A percentile compares a stretch with the other conserved stretches of the same genome.
These are phyloP conservation scores for Neospermospora avenae DNA, from an alignment of 2,329 filamentous ascomycete species.

Conservation along the genomic window DNA sequence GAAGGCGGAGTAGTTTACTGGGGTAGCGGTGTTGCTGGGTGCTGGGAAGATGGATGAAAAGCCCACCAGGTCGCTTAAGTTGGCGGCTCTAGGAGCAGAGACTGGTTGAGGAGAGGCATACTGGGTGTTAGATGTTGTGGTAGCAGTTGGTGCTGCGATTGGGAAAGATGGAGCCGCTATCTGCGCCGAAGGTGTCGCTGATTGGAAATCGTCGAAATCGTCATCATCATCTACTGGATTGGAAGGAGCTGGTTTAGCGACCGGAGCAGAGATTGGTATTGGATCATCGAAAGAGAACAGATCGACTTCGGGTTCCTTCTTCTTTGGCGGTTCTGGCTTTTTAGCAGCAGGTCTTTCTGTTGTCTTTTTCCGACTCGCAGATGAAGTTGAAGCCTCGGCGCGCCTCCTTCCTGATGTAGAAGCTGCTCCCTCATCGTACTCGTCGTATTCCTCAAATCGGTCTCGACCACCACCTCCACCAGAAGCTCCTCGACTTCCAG, in stretches of 20 bases:
- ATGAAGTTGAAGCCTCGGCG: constrained; percentile 26
- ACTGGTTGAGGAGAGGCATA: constrained; percentile 82
- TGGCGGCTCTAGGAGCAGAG: constrained; percentile 76
- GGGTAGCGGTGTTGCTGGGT: constrained; percentile 52
- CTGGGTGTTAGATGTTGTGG: constrained; percentile 58
- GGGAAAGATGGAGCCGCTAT: constrained; percentile 42
- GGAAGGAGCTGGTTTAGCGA: constrained; percentile 42
- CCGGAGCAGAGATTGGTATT: constrained; percentile 42
- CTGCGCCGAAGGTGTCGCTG: constrained; percentile 59
- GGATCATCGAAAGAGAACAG: constrained; percentile 90
- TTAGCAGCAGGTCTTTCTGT: constrained; percentile 47
- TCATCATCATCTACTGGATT: constrained; percentile 60
- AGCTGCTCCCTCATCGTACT: constrained; percentile 76
- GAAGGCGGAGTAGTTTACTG: constrained; percentile 64
- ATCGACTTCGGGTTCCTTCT: constrained; percentile 86
- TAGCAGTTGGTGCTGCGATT: constrained; percentile 44
- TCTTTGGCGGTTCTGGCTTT: constrained; percentile 68
- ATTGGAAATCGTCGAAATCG: constrained; percentile 97
- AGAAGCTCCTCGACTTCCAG: constrained; percentile 30
- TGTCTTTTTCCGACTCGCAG: constrained; percentile 39
- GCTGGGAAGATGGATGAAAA: constrained; percentile 80
- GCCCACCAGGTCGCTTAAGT: constrained; percentile 74
- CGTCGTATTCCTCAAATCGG: constrained; percentile 94
- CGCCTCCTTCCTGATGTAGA: constrained; percentile 44
- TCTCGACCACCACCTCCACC: constrained; percentile 53